Conservation (phyloP, 225 moss, liverwort and hornwort species). For the Polytrichum formosum region DNA sequence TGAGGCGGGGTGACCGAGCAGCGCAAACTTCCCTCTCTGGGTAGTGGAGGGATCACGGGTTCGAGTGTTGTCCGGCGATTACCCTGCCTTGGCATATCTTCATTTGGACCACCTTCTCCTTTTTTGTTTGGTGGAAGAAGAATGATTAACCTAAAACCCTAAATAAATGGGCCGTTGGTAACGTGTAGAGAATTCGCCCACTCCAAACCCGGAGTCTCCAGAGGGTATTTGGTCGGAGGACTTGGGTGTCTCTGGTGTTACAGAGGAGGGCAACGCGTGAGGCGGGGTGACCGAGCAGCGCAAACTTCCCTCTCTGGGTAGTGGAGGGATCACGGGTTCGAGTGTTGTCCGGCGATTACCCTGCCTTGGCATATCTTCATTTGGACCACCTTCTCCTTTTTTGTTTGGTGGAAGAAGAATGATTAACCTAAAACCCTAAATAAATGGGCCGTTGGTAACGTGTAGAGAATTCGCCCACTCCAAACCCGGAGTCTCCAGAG, state of each 20-base stretch:
- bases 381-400: constrained; percentile 2
- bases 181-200: constrained; percentile 7
- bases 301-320: constrained; percentile 16
- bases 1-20: constrained; percentile 27
- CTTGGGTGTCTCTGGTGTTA: not conserved
- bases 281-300: constrained; percentile 18
- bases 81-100: not conserved
- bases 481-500: constrained; percentile 17
- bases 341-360: constrained; percentile 21
- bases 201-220: constrained; percentile 24
- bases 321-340: constrained; percentile 39
- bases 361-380: not conserved
- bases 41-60: constrained; percentile 36
- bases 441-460: constrained; percentile 16
- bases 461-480: constrained; percentile 9
- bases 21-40: constrained; percentile 9
- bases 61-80: constrained; percentile 21
- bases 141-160: no score
- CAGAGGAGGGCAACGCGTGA: constrained; percentile 30
- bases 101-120: not conserved
- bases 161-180: constrained; percentile 14
- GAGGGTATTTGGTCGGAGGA: not conserved
- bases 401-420: no score
- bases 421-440: no score
- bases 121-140: not conserved